Conservation (phyloP, 2,329 filamentous ascomycete species). For the Dactylellina cionopaga region DNA sequence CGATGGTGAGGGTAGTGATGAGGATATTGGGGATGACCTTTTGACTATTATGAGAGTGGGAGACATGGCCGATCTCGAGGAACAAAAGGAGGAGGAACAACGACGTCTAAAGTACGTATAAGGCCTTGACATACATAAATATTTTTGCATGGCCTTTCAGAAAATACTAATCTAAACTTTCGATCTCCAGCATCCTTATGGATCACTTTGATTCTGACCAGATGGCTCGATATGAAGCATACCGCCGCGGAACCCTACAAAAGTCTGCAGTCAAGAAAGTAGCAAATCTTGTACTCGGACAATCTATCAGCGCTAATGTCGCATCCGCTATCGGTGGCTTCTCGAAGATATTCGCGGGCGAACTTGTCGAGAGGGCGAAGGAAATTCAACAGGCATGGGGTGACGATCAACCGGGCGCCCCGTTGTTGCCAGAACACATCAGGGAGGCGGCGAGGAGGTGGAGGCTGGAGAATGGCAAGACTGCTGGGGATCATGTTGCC, state of each 20-base stretch:
- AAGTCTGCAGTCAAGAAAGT: slow-evolving; percentile 67
- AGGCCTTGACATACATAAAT: not conserved
- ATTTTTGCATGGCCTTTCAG: not conserved
- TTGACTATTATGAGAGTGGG: slow-evolving; percentile 65
- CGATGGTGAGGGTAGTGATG: slow-evolving; percentile 69
- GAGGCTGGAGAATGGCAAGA: slow-evolving; percentile 55
- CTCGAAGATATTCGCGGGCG: slow-evolving; percentile 74
- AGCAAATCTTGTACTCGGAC: slow-evolving; percentile 74
- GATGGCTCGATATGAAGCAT: slow-evolving; percentile 64
- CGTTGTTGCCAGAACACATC: slow-evolving; percentile 56
- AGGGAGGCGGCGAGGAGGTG: slow-evolving; percentile 56
- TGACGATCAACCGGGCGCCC: slow-evolving; percentile 55
- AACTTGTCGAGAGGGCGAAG: slow-evolving; percentile 72
- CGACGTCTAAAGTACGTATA: slow-evolving; percentile 60
- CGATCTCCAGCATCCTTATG: slow-evolving; percentile 52
- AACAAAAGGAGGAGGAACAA: slow-evolving; percentile 75
- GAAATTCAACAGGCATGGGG: slow-evolving; percentile 70
- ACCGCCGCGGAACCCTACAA: slow-evolving; percentile 65
- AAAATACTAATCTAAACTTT: not conserved
- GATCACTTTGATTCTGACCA: slow-evolving; percentile 63
- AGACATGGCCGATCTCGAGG: slow-evolving; percentile 70
- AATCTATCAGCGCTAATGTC: slow-evolving; percentile 73
- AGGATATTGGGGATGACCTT: slow-evolving; percentile 64
- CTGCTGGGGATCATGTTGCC: slow-evolving; percentile 54
- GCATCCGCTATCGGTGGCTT: slow-evolving; percentile 73